Percentiles rank a stretch among this genome's conserved stretches.
Conservation (phyloP, 108 stramenopile genomes). For the Poteriospumella lacustris region DNA sequence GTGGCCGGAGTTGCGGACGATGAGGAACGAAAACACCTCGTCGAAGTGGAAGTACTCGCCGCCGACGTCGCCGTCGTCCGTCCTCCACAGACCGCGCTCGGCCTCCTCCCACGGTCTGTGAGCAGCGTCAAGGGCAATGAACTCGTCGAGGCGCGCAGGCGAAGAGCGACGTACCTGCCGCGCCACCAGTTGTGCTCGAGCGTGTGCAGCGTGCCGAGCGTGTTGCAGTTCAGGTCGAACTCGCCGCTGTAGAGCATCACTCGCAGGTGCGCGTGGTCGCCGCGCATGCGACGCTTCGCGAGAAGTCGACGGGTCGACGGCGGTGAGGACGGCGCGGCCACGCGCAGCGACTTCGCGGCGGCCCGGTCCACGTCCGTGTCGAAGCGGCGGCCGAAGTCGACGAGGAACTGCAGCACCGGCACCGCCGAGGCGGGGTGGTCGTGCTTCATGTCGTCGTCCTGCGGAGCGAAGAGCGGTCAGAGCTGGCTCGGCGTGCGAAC, state of each 20-base stretch:
- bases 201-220: conserved; percentile 21
- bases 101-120: not conserved
- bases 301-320: not conserved
- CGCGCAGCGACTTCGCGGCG: not conserved
- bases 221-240: conserved; percentile 27
- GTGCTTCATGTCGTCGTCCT: not conserved
- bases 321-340: not conserved
- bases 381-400: not conserved
- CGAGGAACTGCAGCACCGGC: not conserved
- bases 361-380: not conserved
- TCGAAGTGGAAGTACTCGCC: conserved; percentile 12
- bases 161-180: not conserved
- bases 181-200: conserved; percentile 10
- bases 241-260: conserved; percentile 21
- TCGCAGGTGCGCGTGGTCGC: not conserved
- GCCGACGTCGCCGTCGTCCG: not conserved
- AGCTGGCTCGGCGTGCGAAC: too few species aligned
- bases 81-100: not conserved
- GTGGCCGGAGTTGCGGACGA: conserved; percentile 26
- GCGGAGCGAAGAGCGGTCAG: too few species aligned
- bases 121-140: too few species aligned
- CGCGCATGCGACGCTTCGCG: not conserved
- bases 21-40: conserved; percentile 6
- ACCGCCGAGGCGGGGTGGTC: conserved; percentile 20
- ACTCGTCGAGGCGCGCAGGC: not conserved